Evolutionary conservation across 2,329 filamentous ascomycete species (phyloP).

Genomic region (Pseudogymnoascus sp.): DNA sequence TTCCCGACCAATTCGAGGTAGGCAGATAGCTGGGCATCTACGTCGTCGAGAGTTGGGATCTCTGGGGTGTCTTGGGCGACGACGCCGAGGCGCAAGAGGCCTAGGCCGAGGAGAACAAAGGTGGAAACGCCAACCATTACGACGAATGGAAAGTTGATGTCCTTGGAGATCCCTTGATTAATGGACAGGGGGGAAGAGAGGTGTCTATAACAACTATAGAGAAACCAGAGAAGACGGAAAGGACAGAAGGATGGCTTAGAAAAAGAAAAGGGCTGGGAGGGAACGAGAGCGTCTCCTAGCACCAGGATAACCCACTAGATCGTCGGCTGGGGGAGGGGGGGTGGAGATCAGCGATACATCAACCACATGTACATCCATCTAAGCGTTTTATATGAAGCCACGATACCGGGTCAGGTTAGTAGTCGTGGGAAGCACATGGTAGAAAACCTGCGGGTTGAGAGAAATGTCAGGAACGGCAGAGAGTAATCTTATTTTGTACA

Average conservation of each 20-base stretch:
- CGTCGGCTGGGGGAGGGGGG: neutral
- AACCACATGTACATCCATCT: neutral
- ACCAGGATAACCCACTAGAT: neutral
- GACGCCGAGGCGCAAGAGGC: neutral
- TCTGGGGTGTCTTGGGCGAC: neutral
- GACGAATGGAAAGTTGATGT: neutral
- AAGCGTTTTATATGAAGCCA: neutral
- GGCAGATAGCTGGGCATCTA: neutral
- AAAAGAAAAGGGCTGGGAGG: neutral
- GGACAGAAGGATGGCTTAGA: neutral
- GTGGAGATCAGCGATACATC: neutral
- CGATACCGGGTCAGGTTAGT: neutral
- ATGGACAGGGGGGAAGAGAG: neutral
- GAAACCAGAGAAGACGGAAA: neutral
- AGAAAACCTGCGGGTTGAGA: neutral
- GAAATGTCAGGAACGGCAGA: neutral
- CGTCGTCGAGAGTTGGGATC: neutral
- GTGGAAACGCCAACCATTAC: slow-evolving; percentile 5
- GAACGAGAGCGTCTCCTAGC: neutral
- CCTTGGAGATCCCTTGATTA: neutral
- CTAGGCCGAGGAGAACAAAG: neutral
- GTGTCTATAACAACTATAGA: neutral
- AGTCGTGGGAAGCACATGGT: neutral
- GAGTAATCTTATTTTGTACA: neutral
- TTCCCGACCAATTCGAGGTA: neutral